Conservation (phyloP, 1,284 basidiomycete genomes). For the Hemileia vastatrix region DNA sequence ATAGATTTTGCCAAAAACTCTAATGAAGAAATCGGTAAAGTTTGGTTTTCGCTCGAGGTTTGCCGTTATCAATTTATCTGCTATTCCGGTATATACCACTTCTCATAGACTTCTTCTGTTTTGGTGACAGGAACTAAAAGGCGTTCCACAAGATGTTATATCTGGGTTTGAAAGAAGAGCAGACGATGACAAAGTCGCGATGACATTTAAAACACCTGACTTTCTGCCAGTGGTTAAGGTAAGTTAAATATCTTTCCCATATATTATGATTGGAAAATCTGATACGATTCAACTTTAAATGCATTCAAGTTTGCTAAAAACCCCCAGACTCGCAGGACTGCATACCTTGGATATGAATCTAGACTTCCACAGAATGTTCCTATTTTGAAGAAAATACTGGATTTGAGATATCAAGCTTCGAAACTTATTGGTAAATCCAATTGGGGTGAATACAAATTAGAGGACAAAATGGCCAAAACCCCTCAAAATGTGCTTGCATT, state of each 20-base stretch:
- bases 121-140: slow-evolving; percentile 61
- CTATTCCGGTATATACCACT: not conserved
- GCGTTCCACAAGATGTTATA: slow-evolving; percentile 64
- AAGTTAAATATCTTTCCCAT: not conserved
- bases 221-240: slow-evolving; percentile 59
- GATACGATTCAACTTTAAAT: not conserved
- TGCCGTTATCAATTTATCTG: slow-evolving; percentile 12
- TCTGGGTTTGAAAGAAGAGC: slow-evolving; percentile 58
- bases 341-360: slow-evolving; percentile 58
- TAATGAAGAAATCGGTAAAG: slow-evolving; percentile 60
- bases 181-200: slow-evolving; percentile 27
- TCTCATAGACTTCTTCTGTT: slow-evolving; percentile 53
- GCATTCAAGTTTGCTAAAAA: slow-evolving; percentile 56
- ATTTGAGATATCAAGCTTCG: slow-evolving; percentile 59
- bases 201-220: slow-evolving; percentile 64
- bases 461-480: slow-evolving; percentile 72
- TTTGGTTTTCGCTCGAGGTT: slow-evolving; percentile 47
- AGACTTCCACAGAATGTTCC: slow-evolving; percentile 61
- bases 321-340: slow-evolving; percentile 58
- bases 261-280: not conserved
- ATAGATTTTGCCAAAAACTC: slow-evolving; percentile 71
- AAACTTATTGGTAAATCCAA: slow-evolving; percentile 60
- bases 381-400: slow-evolving; percentile 57
- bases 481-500: slow-evolving; percentile 56
- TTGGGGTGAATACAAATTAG: slow-evolving; percentile 69